phyloP scores from a whole-genome alignment of 768 basidiomycete genomes.

The Boletus rex-veris region DNA sequence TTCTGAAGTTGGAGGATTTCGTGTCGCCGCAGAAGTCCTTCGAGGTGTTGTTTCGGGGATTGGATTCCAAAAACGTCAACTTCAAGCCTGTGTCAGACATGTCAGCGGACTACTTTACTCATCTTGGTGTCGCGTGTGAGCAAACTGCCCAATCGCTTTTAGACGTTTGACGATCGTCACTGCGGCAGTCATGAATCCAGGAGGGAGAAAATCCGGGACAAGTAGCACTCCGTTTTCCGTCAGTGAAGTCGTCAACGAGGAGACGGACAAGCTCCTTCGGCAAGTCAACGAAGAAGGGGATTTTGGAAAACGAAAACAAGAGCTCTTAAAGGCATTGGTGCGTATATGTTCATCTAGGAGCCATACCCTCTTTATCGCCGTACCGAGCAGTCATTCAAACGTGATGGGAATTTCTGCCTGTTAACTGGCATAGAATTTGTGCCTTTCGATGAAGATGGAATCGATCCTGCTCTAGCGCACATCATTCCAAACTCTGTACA shows the following conservation, averaged over 20 bases:
- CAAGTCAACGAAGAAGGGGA: neutral
- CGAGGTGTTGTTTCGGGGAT: neutral
- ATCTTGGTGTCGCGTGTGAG: constrained; percentile 3
- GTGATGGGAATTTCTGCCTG: neutral
- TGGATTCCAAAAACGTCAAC: neutral
- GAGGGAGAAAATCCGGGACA: neutral
- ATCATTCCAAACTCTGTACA: constrained; percentile 1
- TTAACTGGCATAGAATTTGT: neutral
- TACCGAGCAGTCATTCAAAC: neutral
- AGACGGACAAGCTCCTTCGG: constrained; percentile 1
- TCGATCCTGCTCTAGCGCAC: neutral
- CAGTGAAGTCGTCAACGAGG: neutral
- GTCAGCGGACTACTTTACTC: neutral
- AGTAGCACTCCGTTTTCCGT: neutral
- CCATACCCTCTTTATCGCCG: neutral
- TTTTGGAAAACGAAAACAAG: neutral
- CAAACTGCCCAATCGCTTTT: neutral
- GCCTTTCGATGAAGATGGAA: neutral
- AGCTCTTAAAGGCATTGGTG: constrained; percentile 2
- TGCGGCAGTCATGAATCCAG: neutral
- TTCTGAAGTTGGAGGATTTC: neutral
- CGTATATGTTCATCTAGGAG: neutral
- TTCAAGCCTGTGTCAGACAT: neutral
- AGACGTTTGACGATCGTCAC: neutral
- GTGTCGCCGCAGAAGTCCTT: neutral